These are phyloP conservation scores for Coccomyxa subellipsoidea DNA, from an alignment of 163 green algal genomes.

Conservation along the genomic window DNA sequence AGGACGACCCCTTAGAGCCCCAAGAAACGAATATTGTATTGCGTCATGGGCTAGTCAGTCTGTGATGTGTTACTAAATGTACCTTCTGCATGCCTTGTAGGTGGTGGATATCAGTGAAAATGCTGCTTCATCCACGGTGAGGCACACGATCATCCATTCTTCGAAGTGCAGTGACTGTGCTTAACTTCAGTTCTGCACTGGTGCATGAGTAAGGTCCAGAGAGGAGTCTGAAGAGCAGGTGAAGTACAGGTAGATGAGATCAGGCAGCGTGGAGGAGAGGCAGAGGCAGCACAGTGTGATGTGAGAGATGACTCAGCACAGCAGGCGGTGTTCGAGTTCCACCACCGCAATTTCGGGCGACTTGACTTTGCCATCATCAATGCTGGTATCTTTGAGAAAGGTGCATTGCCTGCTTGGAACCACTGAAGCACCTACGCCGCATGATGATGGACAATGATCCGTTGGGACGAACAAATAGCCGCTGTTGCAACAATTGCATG, in stretches of 20 bases:
- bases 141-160: no score
- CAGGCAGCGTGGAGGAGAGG: neutral
- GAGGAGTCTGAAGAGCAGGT: no score
- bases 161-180: no score
- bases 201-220: no score
- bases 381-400: conserved; percentile 69
- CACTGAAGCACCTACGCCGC: no score
- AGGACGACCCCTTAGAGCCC: neutral
- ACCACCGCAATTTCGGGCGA: conserved; percentile 34
- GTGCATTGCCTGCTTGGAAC: conserved; percentile 4
- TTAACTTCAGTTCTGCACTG: no score
- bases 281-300: conserved; percentile 4
- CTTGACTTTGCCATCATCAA: conserved; percentile 71
- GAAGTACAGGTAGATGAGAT: neutral
- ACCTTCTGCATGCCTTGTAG: neutral
- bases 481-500: no score
- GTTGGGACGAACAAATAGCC: no score
- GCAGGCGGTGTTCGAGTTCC: conserved; percentile 35
- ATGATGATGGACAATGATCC: no score
- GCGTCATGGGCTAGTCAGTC: no score
- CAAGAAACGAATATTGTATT: no score
- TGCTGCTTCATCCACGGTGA: neutral
- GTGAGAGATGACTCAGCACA: conserved; percentile 30
- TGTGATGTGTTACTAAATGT: neutral
- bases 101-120: neutral